Base-by-base conservation (phyloP, 257 asterid species). In the Coffea eugenioides region DNA sequence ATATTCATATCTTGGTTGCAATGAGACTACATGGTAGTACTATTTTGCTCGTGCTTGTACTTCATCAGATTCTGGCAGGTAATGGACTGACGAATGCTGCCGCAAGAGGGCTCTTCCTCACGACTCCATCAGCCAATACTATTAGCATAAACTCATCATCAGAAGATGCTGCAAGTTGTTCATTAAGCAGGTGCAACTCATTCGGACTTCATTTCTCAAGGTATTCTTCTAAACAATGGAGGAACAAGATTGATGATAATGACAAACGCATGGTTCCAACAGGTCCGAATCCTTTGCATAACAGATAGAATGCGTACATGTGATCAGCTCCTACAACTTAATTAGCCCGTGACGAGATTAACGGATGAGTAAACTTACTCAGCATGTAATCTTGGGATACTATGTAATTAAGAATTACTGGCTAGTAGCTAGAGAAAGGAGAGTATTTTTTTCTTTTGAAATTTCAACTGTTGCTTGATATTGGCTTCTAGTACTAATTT, bases 211-310 rank as follows among this genome's bases (percentile, higher is more conserved):
- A 79, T 76, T 89, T 89, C 80, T 80, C 90, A 9, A 85, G 84
- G 81, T 84, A 89, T 62, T 75, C 84, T 12, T 74, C 85, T 16
- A 41, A 14, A 7, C 46, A 43, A 27, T 80, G 74, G 77, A 79
- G 69, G 74, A 64, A 65, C 78, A 81, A 83, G 83, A 49, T 67
- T 23, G 77, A 21, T 59, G 77, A 25, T 27, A 83, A 86, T 41
- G 85, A 86, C 49, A 91, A 90, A 83, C 88, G 94, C 6, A 76
- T 80, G 71, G 92, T 91, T 67, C 97, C 97, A 15, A 87, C 92
- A 0, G 93, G 97, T 25, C 85, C 97, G 34, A 91, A 91, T 87
- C 97, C 94, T 10, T 79, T 91, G 87, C 94, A 90, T 78, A 91
- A 91, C 90, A 85, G 90, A 88, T 88, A 86, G 90, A 74, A 14